Percentiles rank a stretch among this genome's conserved stretches.
These are phyloP conservation scores for Elsinoe necatrix DNA, from an alignment of 2,329 filamentous ascomycete genomes.

Conservation along the genomic window DNA sequence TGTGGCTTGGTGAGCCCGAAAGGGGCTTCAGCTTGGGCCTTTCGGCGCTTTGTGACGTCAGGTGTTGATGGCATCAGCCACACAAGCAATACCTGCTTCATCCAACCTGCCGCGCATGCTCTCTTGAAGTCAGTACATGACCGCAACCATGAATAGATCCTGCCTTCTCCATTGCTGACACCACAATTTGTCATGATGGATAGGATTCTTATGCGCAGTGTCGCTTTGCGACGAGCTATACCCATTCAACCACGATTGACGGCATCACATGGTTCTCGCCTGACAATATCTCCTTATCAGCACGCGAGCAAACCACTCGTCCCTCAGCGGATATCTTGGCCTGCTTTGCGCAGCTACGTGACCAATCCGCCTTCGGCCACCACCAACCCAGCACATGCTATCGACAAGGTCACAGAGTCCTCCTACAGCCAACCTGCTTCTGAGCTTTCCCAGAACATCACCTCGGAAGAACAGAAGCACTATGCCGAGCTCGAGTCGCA, in stretches of 20 bases:
- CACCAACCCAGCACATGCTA: slow-evolving; percentile 20
- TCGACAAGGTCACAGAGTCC: slow-evolving; percentile 20
- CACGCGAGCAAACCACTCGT: slow-evolving; percentile 15
- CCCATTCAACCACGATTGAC: background rate
- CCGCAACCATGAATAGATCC: background rate
- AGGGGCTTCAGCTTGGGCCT: background rate
- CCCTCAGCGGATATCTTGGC: slow-evolving; percentile 13
- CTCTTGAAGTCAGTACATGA: background rate
- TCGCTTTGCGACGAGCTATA: background rate
- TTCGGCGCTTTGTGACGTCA: background rate
- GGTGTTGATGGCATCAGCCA: background rate
- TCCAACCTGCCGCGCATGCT: background rate
- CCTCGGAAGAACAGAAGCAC: slow-evolving; percentile 39
- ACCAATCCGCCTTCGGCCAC: slow-evolving; percentile 13
- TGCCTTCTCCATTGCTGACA: background rate
- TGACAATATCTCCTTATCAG: slow-evolving; percentile 18
- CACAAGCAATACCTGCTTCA: background rate
- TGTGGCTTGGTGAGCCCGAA: background rate
- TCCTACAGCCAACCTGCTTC: slow-evolving; percentile 28
- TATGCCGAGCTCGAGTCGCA: slow-evolving; percentile 36
- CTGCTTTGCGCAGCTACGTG: background rate
- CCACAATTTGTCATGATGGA: background rate
- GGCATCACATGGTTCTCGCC: background rate
- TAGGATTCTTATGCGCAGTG: background rate
- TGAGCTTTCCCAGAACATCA: slow-evolving; percentile 32